Conservation (phyloP, 257 asterid species). For the Thymus mandschuricus region DNA sequence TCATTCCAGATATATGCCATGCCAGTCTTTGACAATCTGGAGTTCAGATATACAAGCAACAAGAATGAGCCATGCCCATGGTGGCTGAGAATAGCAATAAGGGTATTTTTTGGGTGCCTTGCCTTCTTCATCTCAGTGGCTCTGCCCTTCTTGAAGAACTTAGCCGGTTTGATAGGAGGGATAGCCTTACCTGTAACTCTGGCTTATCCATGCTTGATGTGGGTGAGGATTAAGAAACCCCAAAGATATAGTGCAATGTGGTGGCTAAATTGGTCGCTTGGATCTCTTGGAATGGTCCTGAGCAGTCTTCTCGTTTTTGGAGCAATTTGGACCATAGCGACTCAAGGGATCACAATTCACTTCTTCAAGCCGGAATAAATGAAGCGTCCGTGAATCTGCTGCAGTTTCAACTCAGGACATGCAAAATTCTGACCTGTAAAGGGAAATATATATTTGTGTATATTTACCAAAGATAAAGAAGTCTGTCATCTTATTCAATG, state of each 20-base stretch:
- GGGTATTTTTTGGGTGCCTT: conserved; percentile 74
- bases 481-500: conserved; percentile 4
- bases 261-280: conserved; percentile 78
- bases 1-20: conserved; percentile 93
- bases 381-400: background rate
- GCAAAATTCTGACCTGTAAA: conserved; percentile 6
- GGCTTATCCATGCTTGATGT: conserved; percentile 91
- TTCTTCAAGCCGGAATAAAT: conserved; percentile 72
- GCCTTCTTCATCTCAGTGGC: conserved; percentile 82
- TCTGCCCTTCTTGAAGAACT: conserved; percentile 68
- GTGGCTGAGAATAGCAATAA: conserved; percentile 68
- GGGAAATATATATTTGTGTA: background rate
- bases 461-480: conserved; percentile 12
- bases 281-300: conserved; percentile 63
- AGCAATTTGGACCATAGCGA: conserved; percentile 74
- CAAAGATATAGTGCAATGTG: conserved; percentile 50
- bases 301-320: conserved; percentile 66
- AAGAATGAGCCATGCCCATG: conserved; percentile 72
- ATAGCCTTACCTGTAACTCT: conserved; percentile 77
- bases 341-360: conserved; percentile 65
- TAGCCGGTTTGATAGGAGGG: conserved; percentile 86
- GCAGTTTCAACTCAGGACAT: conserved; percentile 6
- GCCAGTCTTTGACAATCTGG: conserved; percentile 92
- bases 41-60: conserved; percentile 78
- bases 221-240: conserved; percentile 72